Percentiles rank a stretch among this genome's conserved stretches.
Conservation (phyloP, 805 yeast species). For the Candida fluviatilis region DNA sequence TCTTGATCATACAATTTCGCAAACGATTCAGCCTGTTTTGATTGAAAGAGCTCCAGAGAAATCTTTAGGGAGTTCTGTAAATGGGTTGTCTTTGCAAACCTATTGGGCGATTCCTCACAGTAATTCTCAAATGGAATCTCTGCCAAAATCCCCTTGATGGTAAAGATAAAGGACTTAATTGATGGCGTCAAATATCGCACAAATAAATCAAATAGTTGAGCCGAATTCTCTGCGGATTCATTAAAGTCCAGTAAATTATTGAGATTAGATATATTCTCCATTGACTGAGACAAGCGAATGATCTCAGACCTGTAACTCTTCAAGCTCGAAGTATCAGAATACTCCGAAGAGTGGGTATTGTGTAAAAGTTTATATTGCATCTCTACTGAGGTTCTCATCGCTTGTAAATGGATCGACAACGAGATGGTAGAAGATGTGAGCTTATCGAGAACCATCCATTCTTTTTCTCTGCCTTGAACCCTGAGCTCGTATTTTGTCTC, state of each 20-base stretch:
- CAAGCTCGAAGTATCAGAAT: slow-evolving; percentile 17
- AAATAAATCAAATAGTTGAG: slow-evolving; percentile 60
- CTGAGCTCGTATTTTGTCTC: slow-evolving; percentile 63
- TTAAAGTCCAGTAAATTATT: slow-evolving; percentile 17
- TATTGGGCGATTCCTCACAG: slow-evolving; percentile 18
- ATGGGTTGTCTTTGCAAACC: slow-evolving; percentile 38
- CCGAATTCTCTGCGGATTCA: slow-evolving; percentile 24
- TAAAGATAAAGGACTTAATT: slow-evolving; percentile 58
- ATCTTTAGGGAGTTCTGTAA: slow-evolving; percentile 43
- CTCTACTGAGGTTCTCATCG: slow-evolving; percentile 63
- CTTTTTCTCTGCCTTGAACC: slow-evolving; percentile 50
- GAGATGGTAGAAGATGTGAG: slow-evolving; percentile 51
- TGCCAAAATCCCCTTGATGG: slow-evolving; percentile 56
- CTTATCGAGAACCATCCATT: slow-evolving; percentile 41
- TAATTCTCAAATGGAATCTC: slow-evolving; percentile 52
- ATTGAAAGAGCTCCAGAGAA: slow-evolving; percentile 54
- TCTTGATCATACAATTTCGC: slow-evolving; percentile 54
- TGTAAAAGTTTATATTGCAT: slow-evolving; percentile 58
- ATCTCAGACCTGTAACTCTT: slow-evolving; percentile 17
- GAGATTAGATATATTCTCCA: slow-evolving; percentile 25
- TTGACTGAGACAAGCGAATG: slow-evolving; percentile 19
- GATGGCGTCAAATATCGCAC: slow-evolving; percentile 71
- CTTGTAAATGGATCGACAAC: slow-evolving; percentile 57
- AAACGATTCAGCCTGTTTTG: slow-evolving; percentile 55
- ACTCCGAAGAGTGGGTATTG: slow-evolving; percentile 10